Base-by-base conservation (phyloP, 495 filamentous ascomycete genomes). In the Aspergillus bertholletiae region DNA sequence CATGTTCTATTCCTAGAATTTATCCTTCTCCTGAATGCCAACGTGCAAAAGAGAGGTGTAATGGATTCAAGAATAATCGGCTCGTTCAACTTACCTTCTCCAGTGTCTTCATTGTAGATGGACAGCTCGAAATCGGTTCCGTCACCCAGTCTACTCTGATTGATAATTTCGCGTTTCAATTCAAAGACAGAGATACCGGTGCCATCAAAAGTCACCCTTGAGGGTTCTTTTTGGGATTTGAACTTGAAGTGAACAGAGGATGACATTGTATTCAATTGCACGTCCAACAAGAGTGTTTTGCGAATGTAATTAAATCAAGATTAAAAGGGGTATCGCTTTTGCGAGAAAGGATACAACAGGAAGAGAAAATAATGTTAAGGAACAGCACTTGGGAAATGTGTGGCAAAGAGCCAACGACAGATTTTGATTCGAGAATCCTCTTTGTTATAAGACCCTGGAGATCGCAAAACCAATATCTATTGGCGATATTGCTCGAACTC, bases 181-280 rank as follows among this genome's bases (percentile, higher is more conserved):
- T 97, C 94, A 76, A 97, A 99, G 62, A 97, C 94, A 52, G 94
- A 96, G 57, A 99, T 96, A 74, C 90, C 90, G 63, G 94, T 97
- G 66, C 94, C 94, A 76, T 99, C 94, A 75, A 99, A 99, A 62
- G 90, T 87, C 55, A 99, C 89, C 67, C 92, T 81, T 21, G 90
- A 88, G 51, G 93, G 89, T 70, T 97, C 95, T 74, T 93, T 96
- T 69, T 94, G 90, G 54, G 93, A 97, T 80, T 97, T 97, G 88
- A 97, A 99, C 77, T 96, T 96, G 88, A 96, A 97, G 77, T 96
- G 97, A 69, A 99, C 92, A 58, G 92, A 97, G 52, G 95, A 97
- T 74, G 92, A 81, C 94, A 98, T 98, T 76, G 71, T 73, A 75
- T 75, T 74, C 69, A 71, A 70, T 63, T 87, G 75, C 63, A 67